These are phyloP conservation scores for Didymella pomorum DNA, from an alignment of 2,329 filamentous ascomycete species.

Conservation along the genomic window DNA sequence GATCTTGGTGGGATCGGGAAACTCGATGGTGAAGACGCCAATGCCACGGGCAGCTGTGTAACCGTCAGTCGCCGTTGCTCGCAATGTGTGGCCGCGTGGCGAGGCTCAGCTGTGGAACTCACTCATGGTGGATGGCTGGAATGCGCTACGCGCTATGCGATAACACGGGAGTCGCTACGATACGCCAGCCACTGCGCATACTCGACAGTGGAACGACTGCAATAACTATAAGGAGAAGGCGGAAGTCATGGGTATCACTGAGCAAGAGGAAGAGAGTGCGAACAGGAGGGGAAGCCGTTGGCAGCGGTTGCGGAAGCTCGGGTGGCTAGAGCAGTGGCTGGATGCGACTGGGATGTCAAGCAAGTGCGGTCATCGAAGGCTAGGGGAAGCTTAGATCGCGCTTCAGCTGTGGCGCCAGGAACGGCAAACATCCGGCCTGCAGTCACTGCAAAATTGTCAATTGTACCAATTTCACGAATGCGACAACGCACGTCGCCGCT, in stretches of 20 bases:
- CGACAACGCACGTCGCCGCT: neutral
- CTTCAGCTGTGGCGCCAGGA: slow-evolving; percentile 4
- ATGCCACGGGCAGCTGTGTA: slow-evolving; percentile 46
- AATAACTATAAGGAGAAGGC: neutral
- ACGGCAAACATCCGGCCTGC: slow-evolving; percentile 2
- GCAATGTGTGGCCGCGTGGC: slow-evolving; percentile 10
- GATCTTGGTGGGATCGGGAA: slow-evolving; percentile 44
- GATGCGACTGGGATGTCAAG: slow-evolving; percentile 3
- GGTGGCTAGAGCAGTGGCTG: slow-evolving; percentile 20
- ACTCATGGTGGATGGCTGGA: slow-evolving; percentile 49
- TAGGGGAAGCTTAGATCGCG: slow-evolving; percentile 7
- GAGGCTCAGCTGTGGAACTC: slow-evolving; percentile 22
- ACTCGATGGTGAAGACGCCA: slow-evolving; percentile 48
- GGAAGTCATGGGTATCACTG: neutral
- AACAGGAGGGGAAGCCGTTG: slow-evolving; percentile 12
- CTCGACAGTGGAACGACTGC: slow-evolving; percentile 24
- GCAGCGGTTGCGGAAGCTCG: slow-evolving; percentile 13
- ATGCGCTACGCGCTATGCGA: slow-evolving; percentile 15
- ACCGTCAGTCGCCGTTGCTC: slow-evolving; percentile 21
- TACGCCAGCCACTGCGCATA: slow-evolving; percentile 17
- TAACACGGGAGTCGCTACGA: slow-evolving; percentile 14
- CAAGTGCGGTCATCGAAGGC: neutral
- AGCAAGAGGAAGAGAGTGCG: neutral
- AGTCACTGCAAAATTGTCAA: neutral
- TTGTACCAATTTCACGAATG: neutral